phyloP scores from a whole-genome alignment of 2,329 filamentous ascomycete species.

The Pseudocercospora eumusae region DNA sequence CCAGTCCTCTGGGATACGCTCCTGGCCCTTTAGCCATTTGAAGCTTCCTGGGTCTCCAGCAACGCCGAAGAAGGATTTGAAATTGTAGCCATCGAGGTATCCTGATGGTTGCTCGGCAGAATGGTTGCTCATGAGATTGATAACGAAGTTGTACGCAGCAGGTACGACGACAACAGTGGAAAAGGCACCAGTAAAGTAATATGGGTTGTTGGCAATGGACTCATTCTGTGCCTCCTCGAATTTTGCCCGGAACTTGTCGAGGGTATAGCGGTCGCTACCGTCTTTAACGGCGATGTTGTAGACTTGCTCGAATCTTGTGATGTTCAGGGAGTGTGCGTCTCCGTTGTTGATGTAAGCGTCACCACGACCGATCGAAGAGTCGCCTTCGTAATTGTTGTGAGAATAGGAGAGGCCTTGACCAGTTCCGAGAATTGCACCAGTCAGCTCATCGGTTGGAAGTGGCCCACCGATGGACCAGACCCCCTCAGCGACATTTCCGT shows the following conservation, averaged over 20 bases:
- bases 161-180: constrained; percentile 33
- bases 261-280: constrained; percentile 27
- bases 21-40: constrained; percentile 26
- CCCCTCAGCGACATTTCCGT: constrained; percentile 32
- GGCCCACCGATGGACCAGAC: constrained; percentile 40
- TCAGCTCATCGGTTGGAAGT: constrained; percentile 21
- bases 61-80: constrained; percentile 31
- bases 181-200: constrained; percentile 39
- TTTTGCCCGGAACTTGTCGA: constrained; percentile 30
- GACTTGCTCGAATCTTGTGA: constrained; percentile 31
- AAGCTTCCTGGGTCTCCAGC: constrained; percentile 24
- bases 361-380: constrained; percentile 32
- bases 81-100: constrained; percentile 29
- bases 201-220: constrained; percentile 38
- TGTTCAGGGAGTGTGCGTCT: constrained; percentile 33
- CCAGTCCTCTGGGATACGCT: constrained; percentile 31
- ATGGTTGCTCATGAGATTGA: constrained; percentile 33
- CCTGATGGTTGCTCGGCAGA: constrained; percentile 25
- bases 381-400: constrained; percentile 42
- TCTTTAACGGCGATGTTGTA: constrained; percentile 31
- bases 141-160: constrained; percentile 37
- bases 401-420: constrained; percentile 32
- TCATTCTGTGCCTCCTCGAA: constrained; percentile 28
- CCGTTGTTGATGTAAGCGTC: constrained; percentile 34
- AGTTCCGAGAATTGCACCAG: constrained; percentile 25